Evolutionary conservation across 2,329 filamentous ascomycete species (phyloP), one percentile per base, ranked within the genome.

Genomic region (Claviceps purpurea): DNA sequence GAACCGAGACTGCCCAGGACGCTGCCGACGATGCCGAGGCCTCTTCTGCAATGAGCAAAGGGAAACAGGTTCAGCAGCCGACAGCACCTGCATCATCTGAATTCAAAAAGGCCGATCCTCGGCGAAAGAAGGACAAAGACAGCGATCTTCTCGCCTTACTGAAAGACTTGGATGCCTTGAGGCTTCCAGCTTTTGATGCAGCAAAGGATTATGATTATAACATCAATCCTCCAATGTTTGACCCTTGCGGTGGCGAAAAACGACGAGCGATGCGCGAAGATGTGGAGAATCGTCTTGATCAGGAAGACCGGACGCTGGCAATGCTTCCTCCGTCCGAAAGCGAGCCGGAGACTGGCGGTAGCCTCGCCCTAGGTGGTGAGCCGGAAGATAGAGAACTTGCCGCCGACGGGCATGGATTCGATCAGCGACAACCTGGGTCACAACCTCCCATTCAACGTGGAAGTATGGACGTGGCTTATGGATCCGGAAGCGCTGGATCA

Each of bases 311-410:
- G 24, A 58, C 64, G 1, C 75, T 77, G 24, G 63, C 63, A 2
- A 63, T 64, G 5, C 74, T 75, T 47, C 64, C 69, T 4, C 42
- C 34, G 4, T 75, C 75, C 0, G 89, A 95, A 57, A 88, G 87
- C 53, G 84, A 85, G 52, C 81, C 82, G 1, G 89, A 93, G 66
- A 86, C 86, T 58, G 87, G 87, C 46, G 81, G 81, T 14, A 97
- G 91, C 64, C 74, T 93, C 53, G 90, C 94, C 54, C 76, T 97
- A 18, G 91, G 91, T 53, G 91, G 91, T 44, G 91, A 97, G 64
- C 91, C 91, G 0, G 91, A 97, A 64, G 89, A 95, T 58, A 76
- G 79, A 56, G 84, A 88, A 22, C 68, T 70, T 45, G 62, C 67
- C 18, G 72, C 73, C 18, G 77, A 79, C 49, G 68, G 68, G 41